phyloP scores from a whole-genome alignment of 2,329 filamentous ascomycete genomes.

The Coniochaeta prunicola region DNA sequence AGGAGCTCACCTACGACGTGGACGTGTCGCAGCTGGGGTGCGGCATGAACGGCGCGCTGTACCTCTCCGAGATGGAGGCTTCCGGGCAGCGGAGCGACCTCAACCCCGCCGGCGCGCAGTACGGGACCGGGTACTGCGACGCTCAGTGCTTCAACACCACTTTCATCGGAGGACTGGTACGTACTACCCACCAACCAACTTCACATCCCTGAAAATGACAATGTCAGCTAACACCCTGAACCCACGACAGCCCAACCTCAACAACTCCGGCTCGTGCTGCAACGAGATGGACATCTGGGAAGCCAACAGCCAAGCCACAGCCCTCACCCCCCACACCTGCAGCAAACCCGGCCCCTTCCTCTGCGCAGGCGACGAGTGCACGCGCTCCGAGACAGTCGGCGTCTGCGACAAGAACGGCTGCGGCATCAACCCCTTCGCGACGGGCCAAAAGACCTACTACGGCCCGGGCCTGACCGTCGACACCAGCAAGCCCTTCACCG shows the following conservation, averaged over 20 bases:
- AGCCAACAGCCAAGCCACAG: constrained; percentile 36
- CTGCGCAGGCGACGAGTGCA: constrained; percentile 32
- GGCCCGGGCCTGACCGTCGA: constrained; percentile 29
- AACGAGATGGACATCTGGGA: constrained; percentile 52
- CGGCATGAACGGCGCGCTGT: constrained; percentile 57
- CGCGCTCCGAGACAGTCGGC: constrained; percentile 17
- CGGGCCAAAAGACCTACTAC: constrained; percentile 19
- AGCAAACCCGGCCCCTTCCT: constrained; percentile 32
- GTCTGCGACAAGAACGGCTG: constrained; percentile 38
- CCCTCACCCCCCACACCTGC: constrained; percentile 43
- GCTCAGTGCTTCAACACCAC: constrained; percentile 31
- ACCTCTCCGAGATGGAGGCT: constrained; percentile 53
- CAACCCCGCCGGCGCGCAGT: constrained; percentile 47
- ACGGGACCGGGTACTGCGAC: constrained; percentile 52
- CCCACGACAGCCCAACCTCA: constrained; percentile 25
- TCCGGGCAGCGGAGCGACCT: constrained; percentile 45
- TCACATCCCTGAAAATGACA: background rate
- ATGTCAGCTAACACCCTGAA: background rate
- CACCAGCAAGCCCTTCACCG: constrained; percentile 28
- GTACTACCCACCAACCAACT: background rate
- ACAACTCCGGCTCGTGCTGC: constrained; percentile 39
- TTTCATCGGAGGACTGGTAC: background rate
- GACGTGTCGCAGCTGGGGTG: constrained; percentile 56
- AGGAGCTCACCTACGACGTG: constrained; percentile 58
- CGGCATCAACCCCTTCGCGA: constrained; percentile 33